Base-by-base conservation (phyloP, 2,329 filamentous ascomycete genomes). In the Neofusicoccum cordaticola region DNA sequence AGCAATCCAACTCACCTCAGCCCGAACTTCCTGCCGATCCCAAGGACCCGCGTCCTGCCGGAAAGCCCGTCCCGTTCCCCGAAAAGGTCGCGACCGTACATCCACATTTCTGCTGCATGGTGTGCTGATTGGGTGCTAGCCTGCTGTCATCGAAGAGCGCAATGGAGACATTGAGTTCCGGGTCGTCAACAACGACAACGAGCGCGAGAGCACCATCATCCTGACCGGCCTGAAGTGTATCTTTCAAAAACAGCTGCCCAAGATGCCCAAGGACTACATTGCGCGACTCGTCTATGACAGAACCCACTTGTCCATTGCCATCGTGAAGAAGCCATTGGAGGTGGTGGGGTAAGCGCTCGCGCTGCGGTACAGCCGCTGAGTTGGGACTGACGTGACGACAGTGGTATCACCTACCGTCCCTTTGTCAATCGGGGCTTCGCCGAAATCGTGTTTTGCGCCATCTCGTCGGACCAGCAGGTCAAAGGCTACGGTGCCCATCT, bases 211-310 rank as follows among this genome's bases (percentile, higher is more conserved):
- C 74, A 88, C 93, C 69, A 96, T 98, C 73, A 96, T 99, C 71
- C 84, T 99, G 66, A 97, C 94, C 0, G 95, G 95, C 13, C 83
- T 99, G 63, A 99, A 98, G 76, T 97, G 93, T 74, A 96, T 99
- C 69, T 98, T 99, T 73, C 95, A 99, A 76, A 98, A 98, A 72
- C 95, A 99, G 75, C 84, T 99, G 5, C 95, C 95, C 0, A 98
- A 98, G 79, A 99, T 99, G 95, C 95, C 95, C 13, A 97, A 98
- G 78, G 95, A 98, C 74, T 99, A 99, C 77, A 98, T 99, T 71
- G 95, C 95, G 3, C 91, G 95, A 44, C 87, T 99, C 7, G 95
- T 99, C 65, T 99, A 99, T 80, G 95, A 99, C 78, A 89, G 95
- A 61, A 97, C 94, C 5, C 95, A 99, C 81, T 78, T 98, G 67